Percentiles rank a stretch among this genome's conserved stretches.
Evolutionary conservation across 257 asterid species (phyloP).

Genomic region (Solanum appendiculatum): DNA sequence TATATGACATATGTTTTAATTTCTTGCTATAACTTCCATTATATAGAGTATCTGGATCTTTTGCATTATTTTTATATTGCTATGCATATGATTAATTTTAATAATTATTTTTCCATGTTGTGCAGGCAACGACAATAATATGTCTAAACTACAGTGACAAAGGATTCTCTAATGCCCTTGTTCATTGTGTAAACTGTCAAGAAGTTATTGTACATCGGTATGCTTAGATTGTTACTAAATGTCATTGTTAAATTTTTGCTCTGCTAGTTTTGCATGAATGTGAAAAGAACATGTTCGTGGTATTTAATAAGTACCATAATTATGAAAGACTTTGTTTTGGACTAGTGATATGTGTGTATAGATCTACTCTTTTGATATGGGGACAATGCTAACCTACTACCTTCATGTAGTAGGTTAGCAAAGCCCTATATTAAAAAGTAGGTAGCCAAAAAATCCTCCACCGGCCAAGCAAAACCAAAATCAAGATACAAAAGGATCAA

Average conservation of each 20-base stretch:
- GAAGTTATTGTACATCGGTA: slow-evolving; percentile 58
- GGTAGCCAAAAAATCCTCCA: too few relatives aligned
- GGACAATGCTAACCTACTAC: too few relatives aligned
- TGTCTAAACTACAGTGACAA: slow-evolving; percentile 48
- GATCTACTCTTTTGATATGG: too few relatives aligned
- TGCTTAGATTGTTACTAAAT: background rate
- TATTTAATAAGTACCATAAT: background rate
- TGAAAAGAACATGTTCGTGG: background rate
- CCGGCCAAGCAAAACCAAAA: too few relatives aligned
- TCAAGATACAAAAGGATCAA: too few relatives aligned
- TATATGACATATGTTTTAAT: too few relatives aligned
- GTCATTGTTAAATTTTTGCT: background rate
- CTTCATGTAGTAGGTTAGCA: background rate
- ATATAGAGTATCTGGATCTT: too few relatives aligned
- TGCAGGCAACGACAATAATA: slow-evolving; percentile 31
- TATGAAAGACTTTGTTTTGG: background rate
- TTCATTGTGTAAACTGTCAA: slow-evolving; percentile 47
- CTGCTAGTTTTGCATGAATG: background rate
- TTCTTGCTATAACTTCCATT: background rate
- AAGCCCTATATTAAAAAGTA: background rate
- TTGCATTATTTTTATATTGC: too few relatives aligned
- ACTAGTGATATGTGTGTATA: too few relatives aligned
- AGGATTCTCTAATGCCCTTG: slow-evolving; percentile 30
- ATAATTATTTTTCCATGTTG: background rate
- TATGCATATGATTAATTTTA: too few relatives aligned